phyloP scores from a whole-genome alignment of 2,329 filamentous ascomycete species.

The Xylaria polymorpha region DNA sequence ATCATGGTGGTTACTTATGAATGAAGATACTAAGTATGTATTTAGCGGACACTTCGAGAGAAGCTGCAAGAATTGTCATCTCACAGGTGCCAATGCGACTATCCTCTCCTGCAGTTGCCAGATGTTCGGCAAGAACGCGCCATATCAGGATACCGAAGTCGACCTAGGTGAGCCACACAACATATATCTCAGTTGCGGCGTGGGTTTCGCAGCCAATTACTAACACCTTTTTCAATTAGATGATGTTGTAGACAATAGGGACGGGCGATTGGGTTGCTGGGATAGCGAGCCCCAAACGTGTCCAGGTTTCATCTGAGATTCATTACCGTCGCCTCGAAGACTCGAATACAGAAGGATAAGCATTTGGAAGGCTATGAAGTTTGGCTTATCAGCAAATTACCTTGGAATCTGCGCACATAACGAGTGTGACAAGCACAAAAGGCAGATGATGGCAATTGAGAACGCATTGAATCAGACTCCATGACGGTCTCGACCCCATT shows the following conservation, averaged over 20 bases:
- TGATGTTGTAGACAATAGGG: slow-evolving; percentile 25
- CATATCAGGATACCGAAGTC: slow-evolving; percentile 27
- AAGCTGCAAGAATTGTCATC: slow-evolving; percentile 35
- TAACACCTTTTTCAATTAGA: slow-evolving; percentile 16
- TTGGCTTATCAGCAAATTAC: neutral
- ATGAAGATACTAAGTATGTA: slow-evolving; percentile 1
- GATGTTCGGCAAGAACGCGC: slow-evolving; percentile 37
- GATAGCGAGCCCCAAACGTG: slow-evolving; percentile 26
- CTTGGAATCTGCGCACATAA: neutral
- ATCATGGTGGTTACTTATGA: neutral
- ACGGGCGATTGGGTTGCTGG: slow-evolving; percentile 33
- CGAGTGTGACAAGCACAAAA: neutral
- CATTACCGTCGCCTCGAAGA: neutral
- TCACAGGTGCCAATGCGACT: slow-evolving; percentile 32
- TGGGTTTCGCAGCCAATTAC: neutral
- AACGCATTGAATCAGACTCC: neutral
- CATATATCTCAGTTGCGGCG: neutral
- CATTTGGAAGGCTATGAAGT: neutral
- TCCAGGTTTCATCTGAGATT: slow-evolving; percentile 20
- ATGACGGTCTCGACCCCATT: neutral
- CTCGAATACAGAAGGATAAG: neutral
- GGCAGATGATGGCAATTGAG: too few relatives aligned
- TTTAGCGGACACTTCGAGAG: slow-evolving; percentile 35
- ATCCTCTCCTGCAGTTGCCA: slow-evolving; percentile 35
- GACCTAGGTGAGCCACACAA: slow-evolving; percentile 30